These are phyloP conservation scores for Ceratocystis lukuohia DNA, from an alignment of 2,329 filamentous ascomycete species.

Conservation along the genomic window DNA sequence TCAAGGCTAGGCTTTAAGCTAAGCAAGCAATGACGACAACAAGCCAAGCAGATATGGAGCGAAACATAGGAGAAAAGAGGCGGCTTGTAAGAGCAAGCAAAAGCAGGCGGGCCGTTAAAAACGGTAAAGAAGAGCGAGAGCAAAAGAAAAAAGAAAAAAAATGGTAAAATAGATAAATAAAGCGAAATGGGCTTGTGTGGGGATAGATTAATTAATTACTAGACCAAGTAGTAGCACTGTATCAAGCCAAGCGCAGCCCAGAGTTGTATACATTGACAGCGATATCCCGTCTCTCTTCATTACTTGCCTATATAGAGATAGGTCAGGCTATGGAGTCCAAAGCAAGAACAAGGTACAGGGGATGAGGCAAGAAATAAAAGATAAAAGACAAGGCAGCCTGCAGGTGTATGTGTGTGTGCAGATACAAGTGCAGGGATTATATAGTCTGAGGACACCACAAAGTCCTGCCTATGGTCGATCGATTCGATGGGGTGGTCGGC, in stretches of 20 bases:
- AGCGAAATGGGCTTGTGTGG: neutral
- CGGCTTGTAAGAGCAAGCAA: conserved; percentile 1
- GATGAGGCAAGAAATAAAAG: too few species aligned
- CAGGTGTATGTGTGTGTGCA: too few species aligned
- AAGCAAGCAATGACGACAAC: conserved; percentile 11
- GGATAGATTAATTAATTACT: too few species aligned
- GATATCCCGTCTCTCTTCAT: too few species aligned
- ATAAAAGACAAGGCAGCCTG: neutral
- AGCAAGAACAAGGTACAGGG: too few species aligned
- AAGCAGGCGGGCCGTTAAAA: neutral
- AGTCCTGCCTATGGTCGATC: neutral
- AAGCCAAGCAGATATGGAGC: neutral
- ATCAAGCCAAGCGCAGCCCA: too few species aligned
- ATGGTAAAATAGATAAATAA: conserved; percentile 14
- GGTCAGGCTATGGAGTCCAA: too few species aligned
- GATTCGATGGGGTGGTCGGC: neutral
- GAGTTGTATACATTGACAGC: too few species aligned
- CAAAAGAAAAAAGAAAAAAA: neutral
- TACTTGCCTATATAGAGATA: too few species aligned
- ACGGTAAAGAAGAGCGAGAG: neutral
- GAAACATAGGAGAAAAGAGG: neutral
- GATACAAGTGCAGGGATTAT: neutral
- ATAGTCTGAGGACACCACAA: neutral
- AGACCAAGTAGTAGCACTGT: too few species aligned
- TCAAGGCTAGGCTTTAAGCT: neutral